These are phyloP conservation scores for Cladochytrium tenue DNA, from an alignment of 371 early-diverging fungal genomes.

Conservation along the genomic window DNA sequence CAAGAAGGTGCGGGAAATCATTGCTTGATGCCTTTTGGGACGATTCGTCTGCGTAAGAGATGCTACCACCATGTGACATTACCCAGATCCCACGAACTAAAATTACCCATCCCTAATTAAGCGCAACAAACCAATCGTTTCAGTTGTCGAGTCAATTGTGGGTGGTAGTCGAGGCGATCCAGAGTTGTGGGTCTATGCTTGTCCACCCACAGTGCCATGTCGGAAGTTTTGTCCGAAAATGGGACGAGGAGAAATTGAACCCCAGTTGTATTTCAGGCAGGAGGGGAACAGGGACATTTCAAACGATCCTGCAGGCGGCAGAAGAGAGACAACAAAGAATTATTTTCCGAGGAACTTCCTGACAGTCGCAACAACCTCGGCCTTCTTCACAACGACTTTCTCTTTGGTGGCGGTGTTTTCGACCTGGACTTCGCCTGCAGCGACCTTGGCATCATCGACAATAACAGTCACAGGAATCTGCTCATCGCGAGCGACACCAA, in stretches of 20 bases:
- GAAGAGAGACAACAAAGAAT: no score
- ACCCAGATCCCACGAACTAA: background rate
- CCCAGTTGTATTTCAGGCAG: no score
- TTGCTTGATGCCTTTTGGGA: conserved; percentile 42
- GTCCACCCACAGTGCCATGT: conserved; percentile 85
- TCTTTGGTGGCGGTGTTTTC: conserved; percentile 75
- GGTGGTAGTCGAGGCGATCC: conserved; percentile 83
- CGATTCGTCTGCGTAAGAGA: no score
- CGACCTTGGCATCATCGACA: conserved; percentile 83
- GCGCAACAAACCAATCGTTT: conserved; percentile 64
- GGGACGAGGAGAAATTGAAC: no score
- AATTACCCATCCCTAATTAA: background rate
- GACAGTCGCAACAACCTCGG: conserved; percentile 12
- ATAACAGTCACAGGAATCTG: conserved; percentile 88
- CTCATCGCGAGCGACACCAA: conserved; percentile 77
- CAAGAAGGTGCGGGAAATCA: conserved; percentile 94
- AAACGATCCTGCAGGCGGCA: no score
- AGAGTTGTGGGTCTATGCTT: conserved; percentile 90
- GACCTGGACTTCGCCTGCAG: conserved; percentile 75
- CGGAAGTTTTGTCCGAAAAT: conserved; percentile 1
- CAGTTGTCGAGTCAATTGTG: conserved; percentile 71
- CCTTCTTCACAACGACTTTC: conserved; percentile 18
- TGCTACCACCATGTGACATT: no score
- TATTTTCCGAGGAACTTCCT: conserved; percentile 9
- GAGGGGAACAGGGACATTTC: no score